A percentile compares a stretch with the other conserved stretches of the same genome.
phyloP scores from a whole-genome alignment of 2,329 filamentous ascomycete genomes.

The Dothistroma pini region DNA sequence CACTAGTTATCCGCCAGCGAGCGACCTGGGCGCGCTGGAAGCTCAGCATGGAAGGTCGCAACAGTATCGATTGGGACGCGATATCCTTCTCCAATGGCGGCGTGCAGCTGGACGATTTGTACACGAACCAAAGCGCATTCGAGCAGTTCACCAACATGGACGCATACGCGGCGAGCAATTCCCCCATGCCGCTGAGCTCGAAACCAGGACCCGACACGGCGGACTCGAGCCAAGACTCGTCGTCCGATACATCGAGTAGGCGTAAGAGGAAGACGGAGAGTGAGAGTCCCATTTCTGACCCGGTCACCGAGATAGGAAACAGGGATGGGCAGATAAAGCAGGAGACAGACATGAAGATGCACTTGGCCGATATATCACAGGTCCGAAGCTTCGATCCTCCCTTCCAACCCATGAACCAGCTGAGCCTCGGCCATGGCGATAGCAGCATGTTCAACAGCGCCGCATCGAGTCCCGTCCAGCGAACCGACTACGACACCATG shows the following conservation, averaged over 20 bases:
- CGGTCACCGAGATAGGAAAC: slow-evolving; percentile 22
- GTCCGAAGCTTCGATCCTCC: slow-evolving; percentile 29
- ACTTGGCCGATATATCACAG: slow-evolving; percentile 23
- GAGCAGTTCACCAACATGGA: slow-evolving; percentile 30
- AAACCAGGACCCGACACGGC: slow-evolving; percentile 24
- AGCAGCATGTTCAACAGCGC: slow-evolving; percentile 56
- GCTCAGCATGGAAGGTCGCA: slow-evolving; percentile 8
- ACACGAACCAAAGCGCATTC: slow-evolving; percentile 22
- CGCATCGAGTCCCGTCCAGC: slow-evolving; percentile 51
- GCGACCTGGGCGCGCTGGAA: not conserved
- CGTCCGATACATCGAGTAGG: slow-evolving; percentile 40
- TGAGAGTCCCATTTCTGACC: slow-evolving; percentile 36
- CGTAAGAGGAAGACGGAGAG: slow-evolving; percentile 39
- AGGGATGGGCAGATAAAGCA: slow-evolving; percentile 26
- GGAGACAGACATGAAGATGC: slow-evolving; percentile 29
- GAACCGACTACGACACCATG: slow-evolving; percentile 31
- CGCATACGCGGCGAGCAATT: slow-evolving; percentile 26
- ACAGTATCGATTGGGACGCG: slow-evolving; percentile 24
- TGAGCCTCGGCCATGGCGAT: slow-evolving; percentile 29
- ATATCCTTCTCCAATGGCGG: slow-evolving; percentile 18
- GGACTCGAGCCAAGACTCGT: slow-evolving; percentile 42
- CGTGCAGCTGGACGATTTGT: slow-evolving; percentile 22
- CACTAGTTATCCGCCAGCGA: not conserved
- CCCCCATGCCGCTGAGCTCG: slow-evolving; percentile 23
- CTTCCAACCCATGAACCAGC: slow-evolving; percentile 33